phyloP scores from a whole-genome alignment of 352 stramenopile species.

The Phytophthora fragariaefolia region DNA sequence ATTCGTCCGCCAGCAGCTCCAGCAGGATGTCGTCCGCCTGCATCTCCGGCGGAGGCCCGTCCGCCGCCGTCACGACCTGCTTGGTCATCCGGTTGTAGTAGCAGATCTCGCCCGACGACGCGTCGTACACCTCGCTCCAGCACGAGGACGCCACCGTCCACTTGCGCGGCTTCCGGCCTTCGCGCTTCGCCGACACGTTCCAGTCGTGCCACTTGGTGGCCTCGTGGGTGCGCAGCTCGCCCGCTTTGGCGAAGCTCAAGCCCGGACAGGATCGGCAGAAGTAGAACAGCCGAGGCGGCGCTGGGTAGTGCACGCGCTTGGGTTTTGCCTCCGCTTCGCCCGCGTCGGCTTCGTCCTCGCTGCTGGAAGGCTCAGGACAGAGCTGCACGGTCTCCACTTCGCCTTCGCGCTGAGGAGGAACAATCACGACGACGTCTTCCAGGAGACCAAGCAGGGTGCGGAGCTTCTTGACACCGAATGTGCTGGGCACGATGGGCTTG shows the following conservation, averaged over 20 bases:
- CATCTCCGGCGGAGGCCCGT: slow-evolving; percentile 65
- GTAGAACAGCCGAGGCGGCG: slow-evolving; percentile 54
- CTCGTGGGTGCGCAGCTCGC: slow-evolving; percentile 68
- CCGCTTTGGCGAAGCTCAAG: slow-evolving; percentile 65
- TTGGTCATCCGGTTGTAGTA: slow-evolving; percentile 81
- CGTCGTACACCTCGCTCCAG: slow-evolving; percentile 82
- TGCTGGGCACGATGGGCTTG: slow-evolving; percentile 59
- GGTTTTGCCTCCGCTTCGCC: slow-evolving; percentile 20
- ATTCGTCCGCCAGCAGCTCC: slow-evolving; percentile 56
- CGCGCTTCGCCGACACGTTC: slow-evolving; percentile 57
- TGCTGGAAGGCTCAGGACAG: slow-evolving; percentile 38
- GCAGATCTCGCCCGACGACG: slow-evolving; percentile 59
- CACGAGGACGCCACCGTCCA: slow-evolving; percentile 71
- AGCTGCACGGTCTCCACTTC: slow-evolving; percentile 76
- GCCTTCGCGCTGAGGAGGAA: slow-evolving; percentile 50
- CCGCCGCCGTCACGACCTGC: slow-evolving; percentile 55
- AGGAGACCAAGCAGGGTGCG: slow-evolving; percentile 63
- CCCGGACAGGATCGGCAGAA: slow-evolving; percentile 72
- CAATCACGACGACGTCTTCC: slow-evolving; percentile 60
- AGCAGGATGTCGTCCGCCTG: slow-evolving; percentile 75
- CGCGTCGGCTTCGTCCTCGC: slow-evolving; percentile 40
- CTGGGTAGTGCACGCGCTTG: slow-evolving; percentile 33
- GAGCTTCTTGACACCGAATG: slow-evolving; percentile 84
- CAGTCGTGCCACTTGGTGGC: slow-evolving; percentile 84
- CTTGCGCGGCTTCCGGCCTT: slow-evolving; percentile 45